These are phyloP conservation scores for Starmerella sirachaensis DNA, from an alignment of 805 yeast species.

Conservation along the genomic window DNA sequence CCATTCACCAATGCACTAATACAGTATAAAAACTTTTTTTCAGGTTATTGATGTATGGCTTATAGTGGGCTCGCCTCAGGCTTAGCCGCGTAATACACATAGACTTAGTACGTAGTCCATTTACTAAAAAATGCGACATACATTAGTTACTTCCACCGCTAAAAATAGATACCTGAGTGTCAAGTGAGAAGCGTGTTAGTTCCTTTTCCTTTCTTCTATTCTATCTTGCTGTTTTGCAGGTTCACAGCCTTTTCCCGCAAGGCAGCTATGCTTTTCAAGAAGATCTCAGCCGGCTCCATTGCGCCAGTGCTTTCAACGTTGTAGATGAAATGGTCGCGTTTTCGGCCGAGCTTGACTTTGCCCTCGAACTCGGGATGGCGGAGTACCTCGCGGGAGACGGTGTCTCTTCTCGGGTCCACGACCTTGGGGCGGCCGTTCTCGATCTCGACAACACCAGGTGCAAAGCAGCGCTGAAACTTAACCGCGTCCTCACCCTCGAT, in stretches of 20 bases:
- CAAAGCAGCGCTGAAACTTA: conserved; percentile 80
- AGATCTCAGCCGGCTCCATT: conserved; percentile 92
- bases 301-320: conserved; percentile 94
- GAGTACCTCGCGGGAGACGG: conserved; percentile 91
- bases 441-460: conserved; percentile 81
- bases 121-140: no score
- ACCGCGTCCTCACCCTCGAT: conserved; percentile 66
- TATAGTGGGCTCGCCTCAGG: no score
- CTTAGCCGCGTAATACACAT: no score
- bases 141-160: no score
- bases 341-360: conserved; percentile 82
- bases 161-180: neutral
- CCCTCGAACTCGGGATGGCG: conserved; percentile 86
- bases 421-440: conserved; percentile 64
- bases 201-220: neutral
- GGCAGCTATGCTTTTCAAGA: conserved; percentile 77
- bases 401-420: conserved; percentile 83
- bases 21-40: no score
- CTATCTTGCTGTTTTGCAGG: conserved; percentile 18
- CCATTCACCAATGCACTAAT: no score
- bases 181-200: neutral
- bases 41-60: no score
- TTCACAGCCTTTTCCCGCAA: conserved; percentile 53
- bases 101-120: no score
- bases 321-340: conserved; percentile 85